A percentile compares a stretch with the other conserved stretches of the same genome.
These are phyloP conservation scores for Tylopilus vinaceipallidus DNA, from an alignment of 768 basidiomycete genomes.

Conservation along the genomic window DNA sequence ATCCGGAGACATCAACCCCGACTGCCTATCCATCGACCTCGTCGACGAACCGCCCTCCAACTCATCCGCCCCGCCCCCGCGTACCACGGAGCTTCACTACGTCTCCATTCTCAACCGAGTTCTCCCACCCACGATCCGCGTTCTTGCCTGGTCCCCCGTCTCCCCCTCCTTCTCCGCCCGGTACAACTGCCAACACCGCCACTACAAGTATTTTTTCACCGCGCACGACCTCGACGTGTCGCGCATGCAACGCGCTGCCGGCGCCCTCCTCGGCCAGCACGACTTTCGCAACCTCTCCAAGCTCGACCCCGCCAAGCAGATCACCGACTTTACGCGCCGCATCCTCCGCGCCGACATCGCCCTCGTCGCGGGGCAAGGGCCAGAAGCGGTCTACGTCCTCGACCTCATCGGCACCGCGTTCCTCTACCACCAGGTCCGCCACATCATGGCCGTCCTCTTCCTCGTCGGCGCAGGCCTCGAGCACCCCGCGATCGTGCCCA, in stretches of 20 bases:
- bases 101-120: slow-evolving; percentile 78
- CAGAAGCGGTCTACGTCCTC: slow-evolving; percentile 57
- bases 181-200: slow-evolving; percentile 80
- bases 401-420: slow-evolving; percentile 88
- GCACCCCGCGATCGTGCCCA: slow-evolving; percentile 60
- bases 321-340: slow-evolving; percentile 70
- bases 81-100: slow-evolving; percentile 66
- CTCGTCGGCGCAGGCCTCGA: slow-evolving; percentile 84
- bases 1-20: slow-evolving; percentile 11
- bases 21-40: slow-evolving; percentile 32
- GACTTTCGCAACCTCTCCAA: slow-evolving; percentile 97
- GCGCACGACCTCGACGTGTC: slow-evolving; percentile 61
- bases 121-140: slow-evolving; percentile 85
- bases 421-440: slow-evolving; percentile 93
- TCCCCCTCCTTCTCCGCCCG: slow-evolving; percentile 78
- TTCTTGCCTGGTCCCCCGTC: slow-evolving; percentile 94
- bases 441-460: slow-evolving; percentile 90
- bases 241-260: slow-evolving; percentile 74
- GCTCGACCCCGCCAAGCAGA: slow-evolving; percentile 88
- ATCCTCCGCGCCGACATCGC: slow-evolving; percentile 67
- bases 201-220: slow-evolving; percentile 98
- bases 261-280: slow-evolving; percentile 77
- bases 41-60: slow-evolving; percentile 39
- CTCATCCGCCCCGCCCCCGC: slow-evolving; percentile 24
- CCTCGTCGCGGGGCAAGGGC: slow-evolving; percentile 34